Percentiles rank a stretch among this genome's conserved stretches.
These are phyloP conservation scores for Thymus mandschuricus DNA, from an alignment of 257 asterid genomes.

Conservation along the genomic window DNA sequence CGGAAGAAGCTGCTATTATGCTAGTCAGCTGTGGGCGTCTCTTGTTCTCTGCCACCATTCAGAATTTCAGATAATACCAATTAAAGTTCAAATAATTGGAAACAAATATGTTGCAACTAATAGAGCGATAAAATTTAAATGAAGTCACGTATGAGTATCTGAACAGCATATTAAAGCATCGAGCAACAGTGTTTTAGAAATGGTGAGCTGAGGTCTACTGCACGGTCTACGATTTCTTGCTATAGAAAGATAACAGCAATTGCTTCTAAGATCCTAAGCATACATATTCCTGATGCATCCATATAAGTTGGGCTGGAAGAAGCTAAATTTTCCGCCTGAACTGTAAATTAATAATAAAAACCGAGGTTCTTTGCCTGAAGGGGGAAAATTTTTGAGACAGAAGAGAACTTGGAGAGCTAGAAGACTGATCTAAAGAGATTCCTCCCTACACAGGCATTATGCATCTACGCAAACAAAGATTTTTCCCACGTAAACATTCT, in stretches of 20 bases:
- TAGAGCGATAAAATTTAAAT: too few relatives aligned
- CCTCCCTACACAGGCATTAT: not conserved
- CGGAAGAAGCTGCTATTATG: conserved; percentile 86
- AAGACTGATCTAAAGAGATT: not conserved
- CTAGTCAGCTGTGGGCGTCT: conserved; percentile 77
- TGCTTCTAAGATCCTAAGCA: not conserved
- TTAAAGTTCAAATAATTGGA: not conserved
- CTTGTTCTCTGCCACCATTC: conserved; percentile 65
- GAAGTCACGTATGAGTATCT: too few relatives aligned
- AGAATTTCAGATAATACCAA: conserved; percentile 24
- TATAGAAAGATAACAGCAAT: not conserved
- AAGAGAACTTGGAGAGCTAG: not conserved
- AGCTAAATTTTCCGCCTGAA: not conserved
- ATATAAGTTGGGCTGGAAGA: too few relatives aligned
- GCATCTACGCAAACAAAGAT: not conserved
- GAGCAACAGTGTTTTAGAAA: not conserved
- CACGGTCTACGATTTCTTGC: not conserved
- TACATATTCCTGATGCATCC: not conserved
- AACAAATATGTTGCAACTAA: not conserved
- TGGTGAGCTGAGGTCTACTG: too few relatives aligned
- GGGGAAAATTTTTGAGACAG: not conserved
- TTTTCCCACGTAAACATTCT: not conserved
- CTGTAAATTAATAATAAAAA: not conserved
- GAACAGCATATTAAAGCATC: not conserved
- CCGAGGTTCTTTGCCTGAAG: not conserved